Evolutionary conservation across 805 yeast species (phyloP), one percentile per base, ranked within the genome.

Genomic region (Starmerella sirachaensis): DNA sequence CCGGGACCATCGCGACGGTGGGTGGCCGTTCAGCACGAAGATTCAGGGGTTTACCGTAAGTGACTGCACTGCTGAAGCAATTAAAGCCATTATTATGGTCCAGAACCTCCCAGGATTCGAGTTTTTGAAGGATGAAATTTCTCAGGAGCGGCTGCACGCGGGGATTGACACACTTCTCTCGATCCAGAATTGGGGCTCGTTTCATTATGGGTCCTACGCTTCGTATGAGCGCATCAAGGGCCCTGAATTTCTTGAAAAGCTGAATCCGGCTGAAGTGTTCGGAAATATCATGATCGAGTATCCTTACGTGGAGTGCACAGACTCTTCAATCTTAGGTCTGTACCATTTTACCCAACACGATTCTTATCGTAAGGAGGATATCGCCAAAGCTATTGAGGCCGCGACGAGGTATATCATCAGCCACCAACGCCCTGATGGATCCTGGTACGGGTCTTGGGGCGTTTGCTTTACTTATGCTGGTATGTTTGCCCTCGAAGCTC

Each of bases 361-460:
- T 52, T 65, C 69, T 35, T 85, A 91, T 55, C 71, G 80, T 42
- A 60, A 67, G 5, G 68, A 65, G 5, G 85, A 81, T 22, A 78
- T 91, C 21, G 62, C 66, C 35, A 43, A 61, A n/a, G 76, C 95
- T 0, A 80, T 91, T 31, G 64, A 70, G 4, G 66, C 74, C 37
- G 97, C 95, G 0, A 68, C 83, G 12, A 58, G 68, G 4, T 91
- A 78, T 52, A 81, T 91, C 30, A 71, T 70, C 34, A 58, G 63
- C 3, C 71, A 72, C 2, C 98, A 91, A 58, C 63, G 66, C 30
- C 52, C 54, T 0, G 94, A 91, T 58, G 99, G 99, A 0, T 76
- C 93, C 11, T 91, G 97, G 97, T 93, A 86, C 57, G 99, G 99
- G 1, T 76, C 84, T 28, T 91, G 99, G 99, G 99, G 98, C 25